These are phyloP conservation scores for Metarhizium guizhouense DNA, from an alignment of 2,329 filamentous ascomycete species.

Conservation along the genomic window DNA sequence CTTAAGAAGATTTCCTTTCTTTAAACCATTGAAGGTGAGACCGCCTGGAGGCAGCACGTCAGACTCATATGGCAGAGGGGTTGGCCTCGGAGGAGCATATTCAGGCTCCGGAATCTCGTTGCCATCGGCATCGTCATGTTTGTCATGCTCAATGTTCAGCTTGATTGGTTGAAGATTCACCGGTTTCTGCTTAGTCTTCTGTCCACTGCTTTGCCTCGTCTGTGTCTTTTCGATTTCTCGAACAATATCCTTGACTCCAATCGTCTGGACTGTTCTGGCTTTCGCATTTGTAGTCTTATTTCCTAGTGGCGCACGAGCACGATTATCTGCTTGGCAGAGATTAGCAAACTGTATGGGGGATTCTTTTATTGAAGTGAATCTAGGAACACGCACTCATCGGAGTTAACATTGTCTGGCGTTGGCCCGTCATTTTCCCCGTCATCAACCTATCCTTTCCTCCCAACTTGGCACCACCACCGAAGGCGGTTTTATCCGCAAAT, in stretches of 20 bases:
- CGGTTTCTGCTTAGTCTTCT: constrained; percentile 49
- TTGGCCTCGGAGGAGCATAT: constrained; percentile 72
- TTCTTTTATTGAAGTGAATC: background rate
- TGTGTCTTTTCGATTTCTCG: constrained; percentile 56
- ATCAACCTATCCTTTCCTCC: constrained; percentile 37
- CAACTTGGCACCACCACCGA: constrained; percentile 48
- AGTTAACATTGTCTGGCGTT: constrained; percentile 58
- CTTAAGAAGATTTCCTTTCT: constrained; percentile 49
- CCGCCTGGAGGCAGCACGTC: constrained; percentile 54
- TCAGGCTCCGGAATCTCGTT: constrained; percentile 81
- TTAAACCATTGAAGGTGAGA: constrained; percentile 48
- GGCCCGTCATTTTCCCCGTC: constrained; percentile 34
- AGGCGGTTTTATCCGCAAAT: constrained; percentile 31
- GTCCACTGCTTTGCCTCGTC: constrained; percentile 47
- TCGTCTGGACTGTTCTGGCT: constrained; percentile 56
- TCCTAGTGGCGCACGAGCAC: constrained; percentile 72
- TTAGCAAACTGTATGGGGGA: constrained; percentile 6
- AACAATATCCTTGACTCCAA: constrained; percentile 50
- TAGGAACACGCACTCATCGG: constrained; percentile 58
- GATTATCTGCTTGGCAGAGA: constrained; percentile 21
- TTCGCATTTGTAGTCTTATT: constrained; percentile 97
- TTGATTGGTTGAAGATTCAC: constrained; percentile 46
- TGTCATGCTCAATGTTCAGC: constrained; percentile 52
- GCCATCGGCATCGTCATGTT: constrained; percentile 30
- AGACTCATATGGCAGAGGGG: constrained; percentile 58